Evolutionary conservation across 2,329 filamentous ascomycete species (phyloP).

Genomic region (Ilyonectria destructans): DNA sequence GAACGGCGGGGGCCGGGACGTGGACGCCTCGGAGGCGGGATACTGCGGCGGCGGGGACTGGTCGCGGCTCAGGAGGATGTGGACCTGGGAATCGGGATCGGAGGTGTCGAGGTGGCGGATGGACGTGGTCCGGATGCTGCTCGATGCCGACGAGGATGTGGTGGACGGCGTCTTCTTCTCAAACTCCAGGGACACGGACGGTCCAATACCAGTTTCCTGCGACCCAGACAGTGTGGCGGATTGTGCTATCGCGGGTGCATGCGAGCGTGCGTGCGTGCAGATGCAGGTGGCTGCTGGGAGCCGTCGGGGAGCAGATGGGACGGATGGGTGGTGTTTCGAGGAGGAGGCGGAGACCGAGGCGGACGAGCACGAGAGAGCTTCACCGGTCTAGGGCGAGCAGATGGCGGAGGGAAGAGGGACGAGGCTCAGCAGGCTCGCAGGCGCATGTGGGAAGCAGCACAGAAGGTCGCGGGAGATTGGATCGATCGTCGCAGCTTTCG

Average conservation of each 20-base stretch:
- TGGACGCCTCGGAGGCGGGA: slow-evolving; percentile 69
- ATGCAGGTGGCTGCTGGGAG: slow-evolving; percentile 2
- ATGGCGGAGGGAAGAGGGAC: slow-evolving; percentile 10
- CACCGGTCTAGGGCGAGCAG: slow-evolving; percentile 35
- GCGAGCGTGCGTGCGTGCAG: slow-evolving; percentile 29
- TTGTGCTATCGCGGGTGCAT: slow-evolving; percentile 42
- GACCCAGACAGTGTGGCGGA: slow-evolving; percentile 59
- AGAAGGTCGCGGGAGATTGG: slow-evolving; percentile 8
- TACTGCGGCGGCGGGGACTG: slow-evolving; percentile 74
- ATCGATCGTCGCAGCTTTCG: slow-evolving; percentile 23
- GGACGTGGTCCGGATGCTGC: slow-evolving; percentile 48
- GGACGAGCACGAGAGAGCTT: slow-evolving; percentile 23
- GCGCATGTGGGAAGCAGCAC: slow-evolving; percentile 1
- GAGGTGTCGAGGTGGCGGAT: slow-evolving; percentile 44
- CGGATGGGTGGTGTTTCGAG: slow-evolving; percentile 31
- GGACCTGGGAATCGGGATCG: slow-evolving; percentile 41
- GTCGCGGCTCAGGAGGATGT: slow-evolving; percentile 53
- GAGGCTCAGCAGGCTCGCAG: neutral
- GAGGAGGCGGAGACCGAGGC: slow-evolving; percentile 27
- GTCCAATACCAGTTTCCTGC: slow-evolving; percentile 54
- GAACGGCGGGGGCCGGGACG: slow-evolving; percentile 72
- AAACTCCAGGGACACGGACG: slow-evolving; percentile 56
- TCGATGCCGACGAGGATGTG: slow-evolving; percentile 45
- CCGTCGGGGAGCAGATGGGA: slow-evolving; percentile 28
- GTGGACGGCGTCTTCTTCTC: slow-evolving; percentile 52